Conservation (phyloP, 768 basidiomycete genomes). For the Suillus tomentosus region DNA sequence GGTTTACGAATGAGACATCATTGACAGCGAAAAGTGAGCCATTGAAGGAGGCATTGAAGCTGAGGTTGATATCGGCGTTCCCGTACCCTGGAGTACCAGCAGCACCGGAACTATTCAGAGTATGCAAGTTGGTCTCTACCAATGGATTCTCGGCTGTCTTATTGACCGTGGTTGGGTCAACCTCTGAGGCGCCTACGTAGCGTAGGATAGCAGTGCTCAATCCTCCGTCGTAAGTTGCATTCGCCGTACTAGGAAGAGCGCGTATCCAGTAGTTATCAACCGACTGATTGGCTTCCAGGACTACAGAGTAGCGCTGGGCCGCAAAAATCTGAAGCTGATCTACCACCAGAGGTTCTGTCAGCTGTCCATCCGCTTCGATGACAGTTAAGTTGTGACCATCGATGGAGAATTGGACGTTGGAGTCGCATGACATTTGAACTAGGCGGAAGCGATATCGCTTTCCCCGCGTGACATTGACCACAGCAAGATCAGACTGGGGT, state of each 20-base stretch:
- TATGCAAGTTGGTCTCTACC: slow-evolving; percentile 32
- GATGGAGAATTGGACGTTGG: slow-evolving; percentile 45
- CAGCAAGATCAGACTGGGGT: slow-evolving; percentile 32
- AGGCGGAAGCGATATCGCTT: slow-evolving; percentile 42
- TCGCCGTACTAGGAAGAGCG: slow-evolving; percentile 30
- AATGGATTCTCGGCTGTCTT: slow-evolving; percentile 28
- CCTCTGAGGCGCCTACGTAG: slow-evolving; percentile 42
- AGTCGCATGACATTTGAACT: slow-evolving; percentile 43
- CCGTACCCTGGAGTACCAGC: slow-evolving; percentile 41
- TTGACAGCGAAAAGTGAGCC: slow-evolving; percentile 18
- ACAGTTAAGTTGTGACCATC: slow-evolving; percentile 47
- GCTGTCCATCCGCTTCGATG: slow-evolving; percentile 49
- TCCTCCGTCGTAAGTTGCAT: slow-evolving; percentile 36
- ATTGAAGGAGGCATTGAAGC: slow-evolving; percentile 17
- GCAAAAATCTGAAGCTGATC: slow-evolving; percentile 42
- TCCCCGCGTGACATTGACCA: slow-evolving; percentile 36
- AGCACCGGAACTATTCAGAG: slow-evolving; percentile 30
- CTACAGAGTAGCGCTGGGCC: slow-evolving; percentile 35
- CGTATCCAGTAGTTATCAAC: slow-evolving; percentile 51
- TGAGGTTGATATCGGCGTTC: slow-evolving; percentile 43
- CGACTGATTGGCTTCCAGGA: slow-evolving; percentile 34
- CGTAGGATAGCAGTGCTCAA: slow-evolving; percentile 57
- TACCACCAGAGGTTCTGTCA: slow-evolving; percentile 40
- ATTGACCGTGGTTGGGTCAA: slow-evolving; percentile 42
- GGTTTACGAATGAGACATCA: slow-evolving; percentile 21